Percentiles rank a stretch among this genome's conserved stretches.
Evolutionary conservation across 345 rosid genomes (phyloP).

Genomic region (Acer campestre): DNA sequence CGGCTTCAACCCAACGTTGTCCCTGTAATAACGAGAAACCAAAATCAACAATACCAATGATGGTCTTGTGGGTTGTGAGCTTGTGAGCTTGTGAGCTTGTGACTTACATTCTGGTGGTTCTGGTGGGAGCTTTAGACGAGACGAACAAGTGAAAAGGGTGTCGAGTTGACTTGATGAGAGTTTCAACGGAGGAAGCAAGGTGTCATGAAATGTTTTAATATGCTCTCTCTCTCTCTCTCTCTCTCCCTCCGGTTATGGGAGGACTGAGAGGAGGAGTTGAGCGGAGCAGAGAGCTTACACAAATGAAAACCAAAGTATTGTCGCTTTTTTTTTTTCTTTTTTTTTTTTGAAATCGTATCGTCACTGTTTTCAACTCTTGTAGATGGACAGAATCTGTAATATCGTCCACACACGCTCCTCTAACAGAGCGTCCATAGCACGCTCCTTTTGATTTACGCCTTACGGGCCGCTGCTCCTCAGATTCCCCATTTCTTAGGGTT

Average conservation of each 20-base stretch:
- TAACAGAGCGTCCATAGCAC: too few species aligned
- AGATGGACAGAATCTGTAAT: too few species aligned
- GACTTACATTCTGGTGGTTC: constrained; percentile 1
- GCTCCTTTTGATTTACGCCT: too few species aligned
- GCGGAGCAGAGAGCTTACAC: too few species aligned
- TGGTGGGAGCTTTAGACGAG: background rate
- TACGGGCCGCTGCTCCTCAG: too few species aligned
- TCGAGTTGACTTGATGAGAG: background rate
- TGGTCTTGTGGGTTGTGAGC: background rate
- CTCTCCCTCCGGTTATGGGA: background rate
- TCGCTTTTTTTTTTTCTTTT: too few species aligned
- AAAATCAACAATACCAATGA: background rate
- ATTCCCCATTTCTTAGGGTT: too few species aligned
- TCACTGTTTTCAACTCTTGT: too few species aligned
- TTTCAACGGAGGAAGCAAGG: background rate
- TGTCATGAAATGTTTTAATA: background rate
- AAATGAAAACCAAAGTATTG: too few species aligned
- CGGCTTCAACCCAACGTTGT: constrained; percentile 40
- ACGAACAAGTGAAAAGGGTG: background rate
- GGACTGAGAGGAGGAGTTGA: background rate
- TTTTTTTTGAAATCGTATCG: too few species aligned
- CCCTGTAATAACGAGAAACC: constrained; percentile 1
- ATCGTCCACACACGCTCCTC: too few species aligned
- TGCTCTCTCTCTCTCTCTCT: background rate
- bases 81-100: background rate